Evolutionary conservation across 805 yeast genomes (phyloP), one percentile per base, ranked within the genome.

Genomic region (Ogataea corticis): DNA sequence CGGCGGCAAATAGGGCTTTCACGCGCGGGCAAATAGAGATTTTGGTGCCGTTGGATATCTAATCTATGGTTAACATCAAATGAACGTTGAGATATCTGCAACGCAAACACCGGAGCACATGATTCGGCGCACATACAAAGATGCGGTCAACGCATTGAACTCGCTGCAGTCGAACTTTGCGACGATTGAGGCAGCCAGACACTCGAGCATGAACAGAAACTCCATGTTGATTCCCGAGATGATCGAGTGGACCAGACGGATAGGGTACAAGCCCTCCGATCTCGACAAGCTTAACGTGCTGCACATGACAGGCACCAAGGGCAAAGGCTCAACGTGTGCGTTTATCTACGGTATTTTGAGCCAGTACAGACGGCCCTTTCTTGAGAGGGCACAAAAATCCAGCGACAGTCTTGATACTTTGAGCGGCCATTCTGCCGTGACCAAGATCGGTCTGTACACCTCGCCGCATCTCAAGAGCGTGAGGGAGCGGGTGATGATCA

Each of bases 241-340:
- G 86, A 65, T 76, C 25, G 94, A 86, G 59, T 87, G 90, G 89
- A 70, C 82, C 4, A 70, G 86, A 43, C 70, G 92, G 49, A 73
- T 82, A 10, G 95, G 92, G 0, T 84, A 85, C 56, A 56, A 66
- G 27, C 81, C 87, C 1, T 55, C 68, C 3, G 96, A 87, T 51
- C 81, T 88, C 61, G 80, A 91, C 67, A 74, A 67, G 49, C 65
- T 94, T 56, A 91, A 91, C 56, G 75, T 90, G 2, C 76, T 94
- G 33, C 99, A 94, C 61, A 85, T 95, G 30, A 91, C 99, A 0
- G 99, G 99, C 16, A 94, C 99, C 1, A 94, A 94, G 64, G 99
- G 99, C 12, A 94, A 94, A 68, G 99, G 99, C 1, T 90, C 97
- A 0, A 92, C 98, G 0, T 92, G 97, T 66, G 97, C 99, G 0